Conservation (phyloP, 345 rosid species). For the Eucalyptus leucophloia region DNA sequence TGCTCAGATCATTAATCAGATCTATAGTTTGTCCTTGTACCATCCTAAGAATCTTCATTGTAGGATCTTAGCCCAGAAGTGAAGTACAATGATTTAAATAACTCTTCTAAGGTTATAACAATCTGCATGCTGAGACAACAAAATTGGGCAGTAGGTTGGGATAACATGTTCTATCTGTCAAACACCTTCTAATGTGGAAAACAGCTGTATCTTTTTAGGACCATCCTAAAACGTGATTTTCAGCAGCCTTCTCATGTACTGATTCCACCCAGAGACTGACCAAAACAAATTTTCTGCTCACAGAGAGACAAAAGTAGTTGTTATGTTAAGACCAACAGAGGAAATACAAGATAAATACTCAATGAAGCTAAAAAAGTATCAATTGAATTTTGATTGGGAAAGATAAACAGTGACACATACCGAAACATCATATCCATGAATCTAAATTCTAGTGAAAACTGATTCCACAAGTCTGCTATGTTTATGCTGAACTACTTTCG, state of each 20-base stretch:
- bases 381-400: background rate
- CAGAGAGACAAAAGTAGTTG: background rate
- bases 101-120: too few relatives aligned
- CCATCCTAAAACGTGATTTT: background rate
- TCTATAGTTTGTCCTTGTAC: too few relatives aligned
- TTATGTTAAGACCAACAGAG: background rate
- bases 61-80: too few relatives aligned
- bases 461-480: too few relatives aligned
- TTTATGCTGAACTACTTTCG: too few relatives aligned
- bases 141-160: background rate
- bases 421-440: too few relatives aligned
- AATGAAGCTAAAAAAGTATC: background rate
- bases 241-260: background rate
- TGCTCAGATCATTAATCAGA: too few relatives aligned
- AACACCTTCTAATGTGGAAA: background rate
- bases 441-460: too few relatives aligned
- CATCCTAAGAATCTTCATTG: too few relatives aligned
- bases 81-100: too few relatives aligned
- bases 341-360: background rate
- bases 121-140: background rate
- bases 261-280: background rate
- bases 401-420: too few relatives aligned
- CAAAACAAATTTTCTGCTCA: background rate
- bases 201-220: background rate
- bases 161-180: background rate